Evolutionary conservation across 2,329 filamentous ascomycete genomes (phyloP), one percentile per base, ranked within the genome.

Genomic region (Cladosporium sp.): DNA sequence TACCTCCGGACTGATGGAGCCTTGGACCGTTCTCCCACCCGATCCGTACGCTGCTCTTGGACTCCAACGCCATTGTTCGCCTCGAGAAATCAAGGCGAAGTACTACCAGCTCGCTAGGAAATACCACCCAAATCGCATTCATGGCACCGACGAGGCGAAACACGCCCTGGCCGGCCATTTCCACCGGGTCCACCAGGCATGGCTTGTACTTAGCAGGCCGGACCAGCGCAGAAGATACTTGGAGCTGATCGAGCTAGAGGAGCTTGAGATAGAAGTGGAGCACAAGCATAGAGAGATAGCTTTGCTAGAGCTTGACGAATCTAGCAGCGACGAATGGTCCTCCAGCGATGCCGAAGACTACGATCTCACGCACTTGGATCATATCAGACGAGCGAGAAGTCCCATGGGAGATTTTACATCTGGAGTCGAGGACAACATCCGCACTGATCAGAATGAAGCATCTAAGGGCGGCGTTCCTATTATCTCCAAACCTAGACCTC

Each of bases 21-120:
- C 51, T 54, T 55, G 39, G 39, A 55, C 57, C 3, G 37, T 49
- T 14, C 30, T 34, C 30, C 72, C 82, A 20, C 80, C 84, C 62
- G 90, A 97, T 77, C 92, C 91, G 45, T 99, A 99, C 70, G 84
- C 87, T 67, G 85, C 93, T 51, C 84, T 99, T 5, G 84, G 81
- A 28, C 74, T 99, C 47, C 82, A 87, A 45, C 84, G 84, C 61
- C 79, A 84, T 59, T 92, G 92, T 15, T 89, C 88, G 0, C 77
- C 85, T 37, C 86, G 90, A 63, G 84, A 96, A 68, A 84, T 99
- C 76, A 97, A 95, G 74, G 85, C 85, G 15, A 90, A 91, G 22
- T 99, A 99, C 77, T 88, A 90, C 70, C 96, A 95, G 71, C 84
- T 89, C 55, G 94, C 94, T 5, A 80, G 97, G 55, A 91, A 86